phyloP scores from a whole-genome alignment of 495 filamentous ascomycete genomes.

The Terfezia boudieri region DNA sequence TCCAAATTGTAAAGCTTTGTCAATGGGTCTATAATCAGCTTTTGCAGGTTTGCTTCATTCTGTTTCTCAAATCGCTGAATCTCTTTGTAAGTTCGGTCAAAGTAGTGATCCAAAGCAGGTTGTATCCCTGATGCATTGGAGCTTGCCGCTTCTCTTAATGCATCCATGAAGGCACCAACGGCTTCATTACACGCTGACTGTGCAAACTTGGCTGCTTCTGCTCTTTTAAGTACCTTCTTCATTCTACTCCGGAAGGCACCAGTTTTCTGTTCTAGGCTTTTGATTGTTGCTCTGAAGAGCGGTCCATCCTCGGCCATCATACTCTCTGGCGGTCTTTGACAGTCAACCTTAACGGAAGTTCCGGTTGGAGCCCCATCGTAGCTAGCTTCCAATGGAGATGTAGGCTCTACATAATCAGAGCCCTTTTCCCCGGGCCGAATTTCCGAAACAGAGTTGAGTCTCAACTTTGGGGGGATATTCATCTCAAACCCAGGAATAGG shows the following conservation, averaged over 20 bases:
- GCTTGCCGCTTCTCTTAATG: constrained; percentile 63
- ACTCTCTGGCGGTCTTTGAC: constrained; percentile 69
- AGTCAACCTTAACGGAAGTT: constrained; percentile 52
- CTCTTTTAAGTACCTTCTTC: constrained; percentile 85
- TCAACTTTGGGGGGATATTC: constrained; percentile 47
- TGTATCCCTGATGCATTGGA: constrained; percentile 90
- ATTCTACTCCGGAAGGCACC: constrained; percentile 81
- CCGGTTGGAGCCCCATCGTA: constrained; percentile 26
- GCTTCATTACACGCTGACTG: constrained; percentile 71
- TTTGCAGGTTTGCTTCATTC: constrained; percentile 67
- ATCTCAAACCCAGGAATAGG: constrained; percentile 46
- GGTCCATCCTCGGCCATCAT: constrained; percentile 83
- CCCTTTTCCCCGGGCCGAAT: constrained; percentile 19
- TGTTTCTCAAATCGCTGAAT: constrained; percentile 70
- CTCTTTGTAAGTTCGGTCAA: constrained; percentile 83
- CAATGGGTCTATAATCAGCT: constrained; percentile 81
- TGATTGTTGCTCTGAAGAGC: constrained; percentile 90
- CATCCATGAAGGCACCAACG: constrained; percentile 60
- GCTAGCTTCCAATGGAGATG: constrained; percentile 35
- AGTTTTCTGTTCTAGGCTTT: constrained; percentile 87
- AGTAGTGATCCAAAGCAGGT: constrained; percentile 92
- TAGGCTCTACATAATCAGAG: constrained; percentile 42
- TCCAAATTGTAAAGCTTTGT: constrained; percentile 79
- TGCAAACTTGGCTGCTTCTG: constrained; percentile 61
- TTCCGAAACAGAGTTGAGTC: constrained; percentile 38